phyloP scores from a whole-genome alignment of 768 basidiomycete genomes.

The Rhizopogon salebrosus region DNA sequence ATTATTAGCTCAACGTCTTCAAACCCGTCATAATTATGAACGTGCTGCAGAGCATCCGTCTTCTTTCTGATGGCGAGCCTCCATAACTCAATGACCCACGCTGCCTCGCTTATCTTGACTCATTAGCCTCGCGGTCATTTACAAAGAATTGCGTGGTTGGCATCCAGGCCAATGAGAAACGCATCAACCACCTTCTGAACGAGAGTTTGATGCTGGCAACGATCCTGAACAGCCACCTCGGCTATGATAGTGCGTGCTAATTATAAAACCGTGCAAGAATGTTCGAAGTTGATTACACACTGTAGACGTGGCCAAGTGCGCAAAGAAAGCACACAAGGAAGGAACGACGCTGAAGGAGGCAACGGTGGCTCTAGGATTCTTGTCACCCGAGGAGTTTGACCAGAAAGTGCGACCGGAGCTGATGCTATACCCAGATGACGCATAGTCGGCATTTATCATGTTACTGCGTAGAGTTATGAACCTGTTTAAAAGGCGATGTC shows the following conservation, averaged over 20 bases:
- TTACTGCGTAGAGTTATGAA: neutral
- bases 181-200: constrained; percentile 82
- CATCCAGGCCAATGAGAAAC: constrained; percentile 93
- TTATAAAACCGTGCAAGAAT: neutral
- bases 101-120: constrained; percentile 6
- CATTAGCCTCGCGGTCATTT: constrained; percentile 79
- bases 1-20: constrained; percentile 86
- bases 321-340: constrained; percentile 99
- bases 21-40: constrained; percentile 99
- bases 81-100: constrained; percentile 1
- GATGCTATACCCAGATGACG: constrained; percentile 75
- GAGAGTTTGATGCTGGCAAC: constrained; percentile 98
- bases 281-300: constrained; percentile 2
- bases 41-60: constrained; percentile 90
- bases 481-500: neutral
- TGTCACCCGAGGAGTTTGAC: constrained; percentile 91
- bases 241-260: constrained; percentile 86
- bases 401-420: constrained; percentile 87
- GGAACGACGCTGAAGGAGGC: constrained; percentile 96
- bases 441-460: constrained; percentile 9
- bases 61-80: constrained; percentile 80
- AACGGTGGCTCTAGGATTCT: constrained; percentile 78
- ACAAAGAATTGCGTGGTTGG: constrained; percentile 97
- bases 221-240: constrained; percentile 91
- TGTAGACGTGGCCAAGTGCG: constrained; percentile 93